Evolutionary conservation across 2,329 filamentous ascomycete species (phyloP).

Genomic region (Lachnellula cervina): DNA sequence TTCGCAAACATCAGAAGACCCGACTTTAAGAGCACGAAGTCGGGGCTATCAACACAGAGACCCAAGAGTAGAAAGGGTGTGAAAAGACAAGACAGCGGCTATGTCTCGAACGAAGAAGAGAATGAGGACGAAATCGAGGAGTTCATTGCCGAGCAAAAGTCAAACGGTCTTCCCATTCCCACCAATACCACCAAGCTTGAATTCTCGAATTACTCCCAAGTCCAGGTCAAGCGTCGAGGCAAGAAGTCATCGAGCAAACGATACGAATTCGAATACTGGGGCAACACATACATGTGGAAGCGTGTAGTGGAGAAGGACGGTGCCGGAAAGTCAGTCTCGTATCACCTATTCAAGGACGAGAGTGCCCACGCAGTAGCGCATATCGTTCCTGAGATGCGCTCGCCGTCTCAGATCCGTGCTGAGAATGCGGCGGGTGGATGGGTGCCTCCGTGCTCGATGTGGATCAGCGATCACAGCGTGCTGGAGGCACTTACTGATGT

Average conservation of each 20-base stretch:
- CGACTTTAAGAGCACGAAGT: slow-evolving; percentile 38
- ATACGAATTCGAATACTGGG: slow-evolving; percentile 96
- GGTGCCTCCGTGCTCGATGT: slow-evolving; percentile 86
- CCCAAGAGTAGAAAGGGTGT: slow-evolving; percentile 10
- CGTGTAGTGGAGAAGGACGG: slow-evolving; percentile 66
- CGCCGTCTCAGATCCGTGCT: slow-evolving; percentile 61
- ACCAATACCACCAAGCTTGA: slow-evolving; percentile 84
- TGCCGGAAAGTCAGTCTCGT: slow-evolving; percentile 60
- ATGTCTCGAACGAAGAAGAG: slow-evolving; percentile 45
- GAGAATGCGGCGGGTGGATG: slow-evolving; percentile 79
- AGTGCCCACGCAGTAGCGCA: slow-evolving; percentile 66
- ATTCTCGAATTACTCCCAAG: slow-evolving; percentile 94
- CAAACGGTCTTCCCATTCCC: slow-evolving; percentile 36
- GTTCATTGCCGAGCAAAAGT: slow-evolving; percentile 29
- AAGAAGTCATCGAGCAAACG: slow-evolving; percentile 58
- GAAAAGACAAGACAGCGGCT: slow-evolving; percentile 47
- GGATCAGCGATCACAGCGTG: slow-evolving; percentile 72
- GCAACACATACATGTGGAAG: slow-evolving; percentile 78
- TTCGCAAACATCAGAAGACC: slow-evolving; percentile 40
- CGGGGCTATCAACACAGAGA: slow-evolving; percentile 16
- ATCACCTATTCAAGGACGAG: slow-evolving; percentile 70
- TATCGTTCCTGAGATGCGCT: slow-evolving; percentile 75
- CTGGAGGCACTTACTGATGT: slow-evolving; percentile 68
- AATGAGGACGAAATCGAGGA: slow-evolving; percentile 19
- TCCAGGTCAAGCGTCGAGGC: slow-evolving; percentile 71